phyloP scores from a whole-genome alignment of 1,139 yeast genomes.

The Blastobotrys apis region DNA sequence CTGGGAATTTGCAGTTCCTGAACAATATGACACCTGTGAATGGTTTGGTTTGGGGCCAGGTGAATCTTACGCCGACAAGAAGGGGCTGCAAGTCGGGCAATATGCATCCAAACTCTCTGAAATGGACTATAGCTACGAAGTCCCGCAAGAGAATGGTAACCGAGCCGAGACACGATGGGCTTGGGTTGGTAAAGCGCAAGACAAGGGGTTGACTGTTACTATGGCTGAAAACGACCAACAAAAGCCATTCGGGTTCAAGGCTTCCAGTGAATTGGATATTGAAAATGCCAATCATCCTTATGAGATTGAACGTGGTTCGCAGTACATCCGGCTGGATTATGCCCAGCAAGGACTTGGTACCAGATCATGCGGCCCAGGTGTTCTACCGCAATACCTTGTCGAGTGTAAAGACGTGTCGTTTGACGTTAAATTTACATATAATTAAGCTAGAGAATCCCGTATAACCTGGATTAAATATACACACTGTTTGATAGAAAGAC shows the following conservation, averaged over 20 bases:
- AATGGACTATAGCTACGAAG: conserved; percentile 33
- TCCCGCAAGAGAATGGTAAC: conserved; percentile 40
- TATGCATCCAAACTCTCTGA: conserved; percentile 20
- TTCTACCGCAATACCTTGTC: conserved; percentile 24
- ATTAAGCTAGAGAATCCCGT: too few relatives aligned
- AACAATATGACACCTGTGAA: conserved; percentile 18
- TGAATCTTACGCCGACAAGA: conserved; percentile 37
- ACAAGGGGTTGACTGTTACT: not conserved
- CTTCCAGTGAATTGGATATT: conserved; percentile 25
- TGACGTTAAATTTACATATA: too few relatives aligned
- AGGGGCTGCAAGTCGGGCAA: conserved; percentile 33
- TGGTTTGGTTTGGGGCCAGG: conserved; percentile 40
- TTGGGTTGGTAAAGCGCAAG: conserved; percentile 4
- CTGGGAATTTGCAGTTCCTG: conserved; percentile 26
- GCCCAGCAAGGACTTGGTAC: conserved; percentile 39
- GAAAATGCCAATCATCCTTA: conserved; percentile 36
- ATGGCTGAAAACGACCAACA: too few relatives aligned
- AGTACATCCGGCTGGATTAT: conserved; percentile 34
- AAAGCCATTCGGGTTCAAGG: conserved; percentile 27
- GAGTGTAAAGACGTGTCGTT: too few relatives aligned
- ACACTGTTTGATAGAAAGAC: too few relatives aligned
- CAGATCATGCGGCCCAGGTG: conserved; percentile 38
- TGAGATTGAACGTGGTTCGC: conserved; percentile 27
- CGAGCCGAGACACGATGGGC: conserved; percentile 36
- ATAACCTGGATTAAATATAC: too few relatives aligned